These are phyloP conservation scores for Arthrocladium fulminans DNA, from an alignment of 2,329 filamentous ascomycete genomes.

Conservation along the genomic window DNA sequence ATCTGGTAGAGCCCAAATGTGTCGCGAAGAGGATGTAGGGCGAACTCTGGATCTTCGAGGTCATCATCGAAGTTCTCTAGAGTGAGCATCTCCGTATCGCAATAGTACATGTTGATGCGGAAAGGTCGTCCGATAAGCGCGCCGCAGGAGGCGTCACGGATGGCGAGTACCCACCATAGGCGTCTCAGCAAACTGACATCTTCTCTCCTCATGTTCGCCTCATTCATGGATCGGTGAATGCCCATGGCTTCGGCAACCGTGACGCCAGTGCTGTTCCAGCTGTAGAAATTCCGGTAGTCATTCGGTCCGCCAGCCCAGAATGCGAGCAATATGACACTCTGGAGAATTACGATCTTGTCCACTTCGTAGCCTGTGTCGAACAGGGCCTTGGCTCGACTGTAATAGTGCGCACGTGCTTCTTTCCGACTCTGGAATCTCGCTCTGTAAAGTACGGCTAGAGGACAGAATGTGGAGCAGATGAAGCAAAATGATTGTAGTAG, in stretches of 20 bases:
- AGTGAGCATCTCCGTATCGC: constrained; percentile 10
- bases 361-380: constrained; percentile 11
- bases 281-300: constrained; percentile 11
- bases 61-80: constrained; percentile 12
- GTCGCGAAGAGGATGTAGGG: constrained; percentile 8
- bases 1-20: constrained; percentile 7
- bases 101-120: constrained; percentile 9
- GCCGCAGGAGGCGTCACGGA: constrained; percentile 8
- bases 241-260: constrained; percentile 11
- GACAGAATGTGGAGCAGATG: constrained; percentile 8
- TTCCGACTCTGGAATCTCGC: constrained; percentile 9
- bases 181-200: constrained; percentile 10
- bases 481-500: constrained; percentile 9
- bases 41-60: constrained; percentile 9
- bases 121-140: constrained; percentile 10
- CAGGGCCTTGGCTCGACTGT: constrained; percentile 9
- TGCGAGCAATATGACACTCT: constrained; percentile 9
- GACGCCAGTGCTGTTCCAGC: constrained; percentile 10
- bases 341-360: constrained; percentile 10
- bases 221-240: constrained; percentile 9
- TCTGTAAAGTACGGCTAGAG: constrained; percentile 7
- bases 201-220: constrained; percentile 8
- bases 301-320: constrained; percentile 9
- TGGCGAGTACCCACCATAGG: constrained; percentile 10
- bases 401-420: constrained; percentile 8